Percentiles rank a stretch among this genome's conserved stretches.
Evolutionary conservation across 176 grass and related monocot genomes (phyloP).

Genomic region (Elymus sibiricus): DNA sequence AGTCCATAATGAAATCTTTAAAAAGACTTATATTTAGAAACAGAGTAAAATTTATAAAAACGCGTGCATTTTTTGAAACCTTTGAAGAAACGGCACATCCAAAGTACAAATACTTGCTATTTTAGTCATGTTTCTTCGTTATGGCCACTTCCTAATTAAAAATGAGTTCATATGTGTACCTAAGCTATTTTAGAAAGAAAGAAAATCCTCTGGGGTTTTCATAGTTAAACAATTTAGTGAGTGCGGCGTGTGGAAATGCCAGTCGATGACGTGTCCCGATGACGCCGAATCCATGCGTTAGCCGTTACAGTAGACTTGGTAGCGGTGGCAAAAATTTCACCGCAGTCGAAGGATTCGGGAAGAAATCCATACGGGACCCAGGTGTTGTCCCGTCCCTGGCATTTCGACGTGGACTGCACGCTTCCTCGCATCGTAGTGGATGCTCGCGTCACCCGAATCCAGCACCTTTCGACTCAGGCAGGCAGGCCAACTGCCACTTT

Average conservation of each 20-base stretch:
- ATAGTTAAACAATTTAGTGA: background rate
- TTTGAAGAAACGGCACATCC: too few relatives aligned
- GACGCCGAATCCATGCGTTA: background rate
- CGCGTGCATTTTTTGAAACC: too few relatives aligned
- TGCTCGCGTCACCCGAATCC: constrained; percentile 31
- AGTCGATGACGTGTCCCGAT: background rate
- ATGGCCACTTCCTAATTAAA: background rate
- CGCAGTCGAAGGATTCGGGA: background rate
- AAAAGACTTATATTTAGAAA: too few relatives aligned
- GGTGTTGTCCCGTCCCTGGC: constrained; percentile 36
- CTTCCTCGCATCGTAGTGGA: constrained; percentile 31
- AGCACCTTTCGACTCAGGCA: background rate
- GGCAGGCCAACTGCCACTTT: constrained; percentile 46
- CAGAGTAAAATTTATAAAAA: too few relatives aligned
- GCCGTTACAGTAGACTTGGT: background rate
- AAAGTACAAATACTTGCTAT: too few relatives aligned
- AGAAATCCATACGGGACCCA: constrained; percentile 29
- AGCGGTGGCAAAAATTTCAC: constrained; percentile 9
- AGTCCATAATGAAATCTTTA: too few relatives aligned
- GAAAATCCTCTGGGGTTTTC: background rate
- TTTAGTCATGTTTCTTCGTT: too few relatives aligned
- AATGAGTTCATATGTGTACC: background rate
- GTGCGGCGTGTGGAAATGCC: background rate
- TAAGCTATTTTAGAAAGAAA: background rate
- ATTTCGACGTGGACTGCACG: constrained; percentile 49